Evolutionary conservation across 306 rosid species (phyloP).

Genomic region (Acacia confusa): DNA sequence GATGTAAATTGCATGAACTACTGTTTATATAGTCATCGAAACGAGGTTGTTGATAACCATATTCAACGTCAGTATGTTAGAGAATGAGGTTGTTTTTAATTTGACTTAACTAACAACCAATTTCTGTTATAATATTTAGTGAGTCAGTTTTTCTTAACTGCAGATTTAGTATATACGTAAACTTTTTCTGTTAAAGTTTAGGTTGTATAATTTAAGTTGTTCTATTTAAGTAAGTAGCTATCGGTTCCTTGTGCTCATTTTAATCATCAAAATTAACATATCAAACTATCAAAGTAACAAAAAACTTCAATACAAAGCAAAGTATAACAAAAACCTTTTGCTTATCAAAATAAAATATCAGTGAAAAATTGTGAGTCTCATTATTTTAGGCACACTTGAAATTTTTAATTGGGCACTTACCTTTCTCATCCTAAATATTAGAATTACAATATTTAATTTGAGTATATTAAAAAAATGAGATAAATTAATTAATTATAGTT

Average conservation of each 20-base stretch:
- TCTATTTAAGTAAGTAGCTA: background rate
- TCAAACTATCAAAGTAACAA: background rate
- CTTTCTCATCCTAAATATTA: no score
- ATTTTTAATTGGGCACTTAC: no score
- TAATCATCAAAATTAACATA: background rate
- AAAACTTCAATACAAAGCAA: background rate
- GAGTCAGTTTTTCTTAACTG: background rate
- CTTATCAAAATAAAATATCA: no score
- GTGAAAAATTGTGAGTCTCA: no score
- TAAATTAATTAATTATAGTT: no score
- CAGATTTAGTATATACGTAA: background rate
- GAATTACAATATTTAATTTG: no score
- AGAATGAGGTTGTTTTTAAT: background rate
- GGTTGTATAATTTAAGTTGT: background rate
- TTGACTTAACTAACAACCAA: background rate
- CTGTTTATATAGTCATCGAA: background rate
- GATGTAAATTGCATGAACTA: background rate
- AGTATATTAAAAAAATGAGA: no score
- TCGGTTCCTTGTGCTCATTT: background rate
- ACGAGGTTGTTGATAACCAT: background rate
- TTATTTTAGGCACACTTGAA: no score
- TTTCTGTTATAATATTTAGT: background rate
- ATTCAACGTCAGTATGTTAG: background rate
- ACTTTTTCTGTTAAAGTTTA: background rate
- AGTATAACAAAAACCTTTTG: no score